Percentiles rank a stretch among this genome's conserved stretches.
Evolutionary conservation across 805 yeast species (phyloP).

Genomic region (Barnettozyma pratensis): DNA sequence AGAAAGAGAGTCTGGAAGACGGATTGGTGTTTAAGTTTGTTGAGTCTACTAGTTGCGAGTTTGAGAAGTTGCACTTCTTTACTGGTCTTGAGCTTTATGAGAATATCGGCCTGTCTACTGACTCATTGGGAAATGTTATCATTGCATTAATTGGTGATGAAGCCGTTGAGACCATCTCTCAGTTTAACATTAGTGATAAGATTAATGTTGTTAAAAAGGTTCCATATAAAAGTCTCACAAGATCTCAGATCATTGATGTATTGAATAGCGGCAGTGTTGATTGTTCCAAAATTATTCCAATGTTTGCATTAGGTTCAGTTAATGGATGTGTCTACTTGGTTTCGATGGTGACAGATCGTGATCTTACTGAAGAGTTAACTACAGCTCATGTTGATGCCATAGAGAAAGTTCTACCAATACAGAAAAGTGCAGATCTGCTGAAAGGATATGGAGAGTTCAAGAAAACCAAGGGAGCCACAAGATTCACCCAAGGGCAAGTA

Average conservation of each 20-base stretch:
- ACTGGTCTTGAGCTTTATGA: conserved; percentile 14
- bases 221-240: background rate
- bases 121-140: conserved; percentile 15
- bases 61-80: conserved; percentile 10
- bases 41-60: conserved; percentile 2
- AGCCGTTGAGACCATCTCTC: conserved; percentile 3
- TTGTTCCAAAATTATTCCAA: conserved; percentile 12
- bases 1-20: conserved; percentile 7
- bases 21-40: conserved; percentile 12
- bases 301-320: conserved; percentile 22
- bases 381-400: background rate
- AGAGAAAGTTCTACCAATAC: conserved; percentile 3
- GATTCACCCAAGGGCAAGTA: background rate
- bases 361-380: conserved; percentile 3
- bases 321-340: conserved; percentile 23
- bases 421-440: background rate
- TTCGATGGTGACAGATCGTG: conserved; percentile 10
- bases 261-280: background rate
- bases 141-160: conserved; percentile 4
- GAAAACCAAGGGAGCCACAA: conserved; percentile 2
- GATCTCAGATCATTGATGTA: background rate
- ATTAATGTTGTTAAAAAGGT: conserved; percentile 20
- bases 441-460: conserved; percentile 1
- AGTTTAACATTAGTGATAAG: conserved; percentile 21
- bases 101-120: conserved; percentile 9